A percentile compares a stretch with the other conserved stretches of the same genome.
Conservation (phyloP, 148 eudicot genomes). For the Cornus controversa region DNA sequence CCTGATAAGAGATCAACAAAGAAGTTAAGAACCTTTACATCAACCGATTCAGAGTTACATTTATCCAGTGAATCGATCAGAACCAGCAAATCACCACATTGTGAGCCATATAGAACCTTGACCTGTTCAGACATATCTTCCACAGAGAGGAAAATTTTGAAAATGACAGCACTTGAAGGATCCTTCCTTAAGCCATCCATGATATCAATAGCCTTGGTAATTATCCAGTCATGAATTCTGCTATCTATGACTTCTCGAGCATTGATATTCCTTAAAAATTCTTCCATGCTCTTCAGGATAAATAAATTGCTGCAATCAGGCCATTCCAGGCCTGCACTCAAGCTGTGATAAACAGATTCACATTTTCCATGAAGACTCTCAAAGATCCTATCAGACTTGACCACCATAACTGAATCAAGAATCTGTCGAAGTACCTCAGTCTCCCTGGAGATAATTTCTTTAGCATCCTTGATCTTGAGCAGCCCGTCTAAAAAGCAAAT, state of each 20-base stretch:
- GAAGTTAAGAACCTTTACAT: conserved; percentile 77
- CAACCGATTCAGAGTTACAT: conserved; percentile 66
- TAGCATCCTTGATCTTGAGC: conserved; percentile 40
- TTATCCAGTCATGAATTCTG: conserved; percentile 54
- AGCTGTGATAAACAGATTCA: conserved; percentile 50
- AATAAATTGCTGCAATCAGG: conserved; percentile 67
- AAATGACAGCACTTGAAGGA: conserved; percentile 41
- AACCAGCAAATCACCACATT: conserved; percentile 71
- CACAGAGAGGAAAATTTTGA: conserved; percentile 64
- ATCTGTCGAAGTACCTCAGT: conserved; percentile 51
- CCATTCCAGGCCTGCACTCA: conserved; percentile 51
- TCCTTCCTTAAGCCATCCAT: conserved; percentile 64
- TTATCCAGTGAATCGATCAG: conserved; percentile 73
- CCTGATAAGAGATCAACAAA: conserved; percentile 65
- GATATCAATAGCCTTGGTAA: conserved; percentile 62
- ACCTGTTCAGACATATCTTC: conserved; percentile 48
- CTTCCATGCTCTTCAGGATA: conserved; percentile 70
- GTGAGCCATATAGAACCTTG: conserved; percentile 62
- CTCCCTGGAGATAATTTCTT: conserved; percentile 38
- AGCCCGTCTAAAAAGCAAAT: conserved; percentile 54
- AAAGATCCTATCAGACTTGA: conserved; percentile 73
- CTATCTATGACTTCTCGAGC: conserved; percentile 31
- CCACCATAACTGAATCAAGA: conserved; percentile 64
- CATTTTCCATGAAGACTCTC: conserved; percentile 59
- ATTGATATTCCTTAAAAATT: conserved; percentile 45